phyloP scores from a whole-genome alignment of 2,329 filamentous ascomycete genomes.

The Claviceps spartinae region DNA sequence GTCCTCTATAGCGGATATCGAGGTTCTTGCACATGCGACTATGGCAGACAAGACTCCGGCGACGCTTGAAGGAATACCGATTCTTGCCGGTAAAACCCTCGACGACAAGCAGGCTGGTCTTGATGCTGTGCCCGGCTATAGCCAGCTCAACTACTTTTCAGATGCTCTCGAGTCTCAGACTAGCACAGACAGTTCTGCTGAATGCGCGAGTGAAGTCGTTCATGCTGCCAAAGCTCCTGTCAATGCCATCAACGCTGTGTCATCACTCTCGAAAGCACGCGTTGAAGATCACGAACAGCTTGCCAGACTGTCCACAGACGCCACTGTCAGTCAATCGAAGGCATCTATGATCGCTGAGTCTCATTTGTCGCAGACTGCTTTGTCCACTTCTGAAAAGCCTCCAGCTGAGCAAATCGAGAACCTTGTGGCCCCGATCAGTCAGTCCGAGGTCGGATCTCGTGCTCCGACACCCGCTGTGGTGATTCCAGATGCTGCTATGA shows the following conservation, averaged over 20 bases:
- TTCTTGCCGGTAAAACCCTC: background rate
- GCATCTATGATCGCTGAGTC: background rate
- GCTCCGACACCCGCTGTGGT: conserved; percentile 34
- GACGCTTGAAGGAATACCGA: background rate
- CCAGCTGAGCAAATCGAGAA: background rate
- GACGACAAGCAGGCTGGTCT: background rate
- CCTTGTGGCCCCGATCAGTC: background rate
- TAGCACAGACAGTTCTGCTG: background rate
- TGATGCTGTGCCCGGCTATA: background rate
- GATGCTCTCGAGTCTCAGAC: background rate
- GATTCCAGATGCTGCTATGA: conserved; percentile 27
- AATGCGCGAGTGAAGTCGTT: background rate
- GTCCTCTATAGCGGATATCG: background rate
- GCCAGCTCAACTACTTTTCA: background rate
- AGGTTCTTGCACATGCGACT: background rate
- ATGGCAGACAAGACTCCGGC: background rate
- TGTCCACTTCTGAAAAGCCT: background rate
- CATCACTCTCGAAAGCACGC: background rate
- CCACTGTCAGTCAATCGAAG: background rate
- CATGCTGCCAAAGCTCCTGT: background rate
- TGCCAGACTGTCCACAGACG: background rate
- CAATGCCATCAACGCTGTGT: background rate
- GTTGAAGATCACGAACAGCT: background rate
- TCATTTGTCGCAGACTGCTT: background rate
- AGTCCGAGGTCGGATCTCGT: conserved; percentile 10